phyloP scores from a whole-genome alignment of 2,329 filamentous ascomycete species.

The Ceratocystis alfenasii region DNA sequence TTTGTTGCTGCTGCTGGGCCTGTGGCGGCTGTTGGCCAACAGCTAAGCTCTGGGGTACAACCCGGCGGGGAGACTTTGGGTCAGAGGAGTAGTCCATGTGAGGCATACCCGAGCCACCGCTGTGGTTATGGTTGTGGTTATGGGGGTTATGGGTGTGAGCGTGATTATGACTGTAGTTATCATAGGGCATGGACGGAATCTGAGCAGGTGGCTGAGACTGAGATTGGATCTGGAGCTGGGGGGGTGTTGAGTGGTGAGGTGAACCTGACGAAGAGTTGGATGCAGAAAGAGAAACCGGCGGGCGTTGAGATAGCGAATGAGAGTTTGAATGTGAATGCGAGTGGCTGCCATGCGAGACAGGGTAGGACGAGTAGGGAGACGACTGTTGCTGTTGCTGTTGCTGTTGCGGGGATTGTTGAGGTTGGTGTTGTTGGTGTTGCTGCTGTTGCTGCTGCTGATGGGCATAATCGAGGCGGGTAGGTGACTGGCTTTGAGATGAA shows the following conservation, averaged over 20 bases:
- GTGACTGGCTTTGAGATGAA: conserved; percentile 58
- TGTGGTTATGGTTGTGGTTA: conserved; percentile 1
- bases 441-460: conserved; percentile 27
- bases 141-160: too few relatives aligned
- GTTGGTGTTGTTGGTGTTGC: conserved; percentile 22
- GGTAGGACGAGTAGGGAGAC: conserved; percentile 7
- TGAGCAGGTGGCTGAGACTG: conserved; percentile 17
- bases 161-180: conserved; percentile 43
- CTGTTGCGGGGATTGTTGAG: conserved; percentile 1
- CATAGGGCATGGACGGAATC: conserved; percentile 36
- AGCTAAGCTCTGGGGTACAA: conserved; percentile 33
- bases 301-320: conserved; percentile 41
- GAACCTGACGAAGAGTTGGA: conserved; percentile 30
- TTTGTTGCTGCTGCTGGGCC: conserved; percentile 21
- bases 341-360: conserved; percentile 4
- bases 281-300: conserved; percentile 59
- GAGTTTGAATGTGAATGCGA: conserved; percentile 30
- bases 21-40: conserved; percentile 25
- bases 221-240: conserved; percentile 20
- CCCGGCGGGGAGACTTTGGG: conserved; percentile 46
- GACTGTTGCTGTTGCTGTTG: conserved; percentile 16
- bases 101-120: conserved; percentile 31
- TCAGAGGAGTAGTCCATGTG: conserved; percentile 50
- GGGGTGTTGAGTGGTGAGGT: conserved; percentile 20
- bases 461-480: conserved; percentile 54